Base-by-base conservation (phyloP, 495 filamentous ascomycete species). In the Penicillium dipodomyicola region DNA sequence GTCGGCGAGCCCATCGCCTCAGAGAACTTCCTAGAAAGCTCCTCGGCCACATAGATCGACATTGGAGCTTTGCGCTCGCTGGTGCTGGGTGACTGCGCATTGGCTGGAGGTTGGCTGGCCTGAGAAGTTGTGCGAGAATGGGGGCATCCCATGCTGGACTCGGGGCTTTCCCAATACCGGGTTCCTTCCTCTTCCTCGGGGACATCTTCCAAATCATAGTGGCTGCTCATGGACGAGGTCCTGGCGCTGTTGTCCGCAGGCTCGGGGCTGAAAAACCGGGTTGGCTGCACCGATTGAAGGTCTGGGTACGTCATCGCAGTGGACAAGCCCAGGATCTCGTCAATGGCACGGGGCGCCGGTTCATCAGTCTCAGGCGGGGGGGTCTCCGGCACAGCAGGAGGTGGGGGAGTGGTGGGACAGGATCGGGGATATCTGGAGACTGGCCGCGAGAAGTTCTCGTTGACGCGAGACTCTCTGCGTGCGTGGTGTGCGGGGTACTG, bases 111-210 rank as follows among this genome's bases (percentile, higher is more conserved):
- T 2, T 45, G 59, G 32, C 60, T 61, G 19, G 56, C 37, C 10
- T 63, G 64, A 12, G 67, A 65, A 17, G 49, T 40, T 5, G 64
- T 54, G 20, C 61, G 64, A 30, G 68, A 66, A 30, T 52, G 54
- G 4, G 60, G 52, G n/a, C 52, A 25, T 5, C 58, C 61, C 25
- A 42, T 42, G 47, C 59, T 64, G 15, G 63, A 52, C 15, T 65
- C 61, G 0, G 70, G 64, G 43, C 66, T 72, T 27, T 70, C 64
- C 59, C 69, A 71, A 58, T 67, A 58, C 25, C 67, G 64, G 8
- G 69, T 72, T 10, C 59, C 59, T 62, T 74, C 70, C 42, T 92
- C 89, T 63, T 92, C 90, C 67, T 95, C 89, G 3, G 87, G 84
- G 11, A 94, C 88, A 56, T 91, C 79, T 37, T 84, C 77, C 29